phyloP scores from a whole-genome alignment of 164 flowering plant genomes.

The Magnolia kwangsiensis region DNA sequence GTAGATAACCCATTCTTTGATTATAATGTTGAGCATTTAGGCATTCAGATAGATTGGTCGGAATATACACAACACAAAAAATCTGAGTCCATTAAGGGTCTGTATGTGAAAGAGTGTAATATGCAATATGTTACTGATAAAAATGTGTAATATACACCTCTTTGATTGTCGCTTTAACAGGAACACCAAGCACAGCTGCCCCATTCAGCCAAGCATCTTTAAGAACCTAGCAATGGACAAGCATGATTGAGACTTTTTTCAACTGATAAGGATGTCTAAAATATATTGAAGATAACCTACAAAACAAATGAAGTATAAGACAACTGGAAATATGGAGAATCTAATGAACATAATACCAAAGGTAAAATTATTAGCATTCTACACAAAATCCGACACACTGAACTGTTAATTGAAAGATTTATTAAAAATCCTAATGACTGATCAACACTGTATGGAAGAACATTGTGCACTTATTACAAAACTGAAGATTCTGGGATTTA shows the following conservation, averaged over 20 bases:
- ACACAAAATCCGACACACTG: neutral
- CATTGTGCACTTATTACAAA: neutral
- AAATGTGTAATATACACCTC: constrained; percentile 45
- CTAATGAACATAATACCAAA: neutral
- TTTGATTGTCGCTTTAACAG: constrained; percentile 93
- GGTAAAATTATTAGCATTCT: neutral
- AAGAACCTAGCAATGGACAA: constrained; percentile 55
- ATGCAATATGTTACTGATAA: neutral
- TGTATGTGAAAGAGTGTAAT: neutral
- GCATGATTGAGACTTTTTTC: neutral
- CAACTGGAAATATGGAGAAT: neutral
- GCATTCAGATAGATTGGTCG: neutral
- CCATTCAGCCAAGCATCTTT: constrained; percentile 74
- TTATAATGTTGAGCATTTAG: neutral
- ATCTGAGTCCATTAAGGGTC: neutral
- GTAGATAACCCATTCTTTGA: neutral
- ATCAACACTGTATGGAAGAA: neutral
- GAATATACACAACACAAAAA: neutral
- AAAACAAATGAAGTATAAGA: neutral
- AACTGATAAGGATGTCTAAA: neutral
- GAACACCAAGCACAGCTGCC: constrained; percentile 99
- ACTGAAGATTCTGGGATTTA: neutral
- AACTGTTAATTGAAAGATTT: neutral
- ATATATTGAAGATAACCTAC: neutral
- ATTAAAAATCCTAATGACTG: neutral